phyloP scores from a whole-genome alignment of 495 filamentous ascomycete species.

The Acidiella bohemica region DNA sequence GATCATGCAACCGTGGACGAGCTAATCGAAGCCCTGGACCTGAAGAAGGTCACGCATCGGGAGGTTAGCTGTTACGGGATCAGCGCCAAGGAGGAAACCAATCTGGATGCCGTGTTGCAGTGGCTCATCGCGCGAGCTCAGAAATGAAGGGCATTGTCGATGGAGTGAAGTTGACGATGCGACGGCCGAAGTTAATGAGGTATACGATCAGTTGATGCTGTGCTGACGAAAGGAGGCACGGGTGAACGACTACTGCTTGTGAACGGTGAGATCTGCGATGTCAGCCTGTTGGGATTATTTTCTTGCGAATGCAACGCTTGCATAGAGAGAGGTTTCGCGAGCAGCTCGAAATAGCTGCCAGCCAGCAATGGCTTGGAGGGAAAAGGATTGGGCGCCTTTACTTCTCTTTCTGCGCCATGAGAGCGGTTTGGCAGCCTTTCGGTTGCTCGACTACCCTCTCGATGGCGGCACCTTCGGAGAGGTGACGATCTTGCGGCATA shows the following conservation, averaged over 20 bases:
- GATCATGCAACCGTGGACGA: constrained; percentile 84
- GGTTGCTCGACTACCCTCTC: neutral
- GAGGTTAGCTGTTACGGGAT: constrained; percentile 99
- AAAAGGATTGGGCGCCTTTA: neutral
- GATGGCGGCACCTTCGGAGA: too few relatives aligned
- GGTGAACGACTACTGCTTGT: neutral
- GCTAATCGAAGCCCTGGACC: constrained; percentile 80
- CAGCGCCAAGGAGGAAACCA: constrained; percentile 96
- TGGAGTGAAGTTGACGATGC: neutral
- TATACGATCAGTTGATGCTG: constrained; percentile 5
- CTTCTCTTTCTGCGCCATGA: neutral
- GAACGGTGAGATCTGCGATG: neutral
- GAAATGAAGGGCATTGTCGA: constrained; percentile 23
- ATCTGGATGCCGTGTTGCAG: constrained; percentile 89
- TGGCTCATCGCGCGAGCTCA: constrained; percentile 85
- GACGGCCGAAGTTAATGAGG: too few relatives aligned
- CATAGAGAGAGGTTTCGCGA: constrained; percentile 3
- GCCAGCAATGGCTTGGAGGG: constrained; percentile 18
- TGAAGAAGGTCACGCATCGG: constrained; percentile 76
- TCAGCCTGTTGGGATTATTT: neutral
- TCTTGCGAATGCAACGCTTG: neutral
- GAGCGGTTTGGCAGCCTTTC: neutral
- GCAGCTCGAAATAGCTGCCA: constrained; percentile 4
- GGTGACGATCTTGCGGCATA: too few relatives aligned
- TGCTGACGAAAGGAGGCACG: constrained; percentile 2